Base-by-base conservation (phyloP, 768 basidiomycete genomes). In the Lactarius deliciosus region DNA sequence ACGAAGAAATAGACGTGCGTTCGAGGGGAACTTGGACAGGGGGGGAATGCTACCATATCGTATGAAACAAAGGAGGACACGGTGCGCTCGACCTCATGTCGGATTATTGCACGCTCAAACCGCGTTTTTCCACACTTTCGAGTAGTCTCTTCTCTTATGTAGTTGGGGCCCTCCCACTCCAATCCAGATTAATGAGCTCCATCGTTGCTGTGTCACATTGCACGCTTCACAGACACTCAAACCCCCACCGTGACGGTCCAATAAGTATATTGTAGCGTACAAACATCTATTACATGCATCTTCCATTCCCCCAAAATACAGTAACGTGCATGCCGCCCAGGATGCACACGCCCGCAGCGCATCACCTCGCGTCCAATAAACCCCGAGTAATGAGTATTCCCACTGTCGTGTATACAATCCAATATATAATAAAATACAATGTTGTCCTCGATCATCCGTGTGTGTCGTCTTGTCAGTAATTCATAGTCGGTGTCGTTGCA, bases 1-100 rank as follows among this genome's bases (percentile, higher is more conserved):
- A 85, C 86, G 72, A 90, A 89, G 70, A 81, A 75, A 72, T 74
- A 70, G 58, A 11, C 13, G 36, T 38, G 36, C n/a, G 36, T 36
- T 15, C 38, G 38, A 2, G 25, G 30, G 28, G 5, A 8, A 7
- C 6, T 8, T 4, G 32, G 54, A 28, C 30, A 65, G 53, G 38
- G 36, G 45, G 57, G 5, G 6, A 13, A 9, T 15, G 22, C 32
- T 32, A 30, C 41, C 30, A 54, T 40, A 55, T 13, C 20, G 38
- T 40, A 54, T 18, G 32, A n/a, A 18, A 22, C 9, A 32, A 22
- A 28, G 50, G 36, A 40, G 22, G 47, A 43, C n/a, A 18, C 13
- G 40, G 50, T 53, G 6, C 54, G 50, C n/a, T 30, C 50, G 45
- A 60, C 60, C 40, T 40, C 53, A 58, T 57, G 58, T 41, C 22